Evolutionary conservation across 345 rosid species (phyloP).

Genomic region (Clarkia xantiana): DNA sequence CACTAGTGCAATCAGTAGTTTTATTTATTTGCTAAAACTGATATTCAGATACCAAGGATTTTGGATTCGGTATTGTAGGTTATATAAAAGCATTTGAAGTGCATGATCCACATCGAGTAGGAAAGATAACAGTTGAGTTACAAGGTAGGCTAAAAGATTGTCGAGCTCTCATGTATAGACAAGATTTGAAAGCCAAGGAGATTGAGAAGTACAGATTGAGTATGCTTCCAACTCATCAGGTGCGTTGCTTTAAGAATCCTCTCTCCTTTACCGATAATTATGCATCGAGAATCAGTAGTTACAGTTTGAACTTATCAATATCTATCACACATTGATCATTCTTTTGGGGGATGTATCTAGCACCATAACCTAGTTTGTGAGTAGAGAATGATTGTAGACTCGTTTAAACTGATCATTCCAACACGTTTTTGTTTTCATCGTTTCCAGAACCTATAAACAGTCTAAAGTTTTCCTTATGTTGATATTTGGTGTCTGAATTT

Average conservation of each 20-base stretch:
- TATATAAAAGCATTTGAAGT: constrained; percentile 62
- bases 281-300: too few species aligned
- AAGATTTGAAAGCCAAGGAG: constrained; percentile 71
- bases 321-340: too few species aligned
- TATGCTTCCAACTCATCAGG: constrained; percentile 83
- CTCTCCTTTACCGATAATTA: too few species aligned
- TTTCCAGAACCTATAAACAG: too few species aligned
- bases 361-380: too few species aligned
- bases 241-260: constrained; percentile 5
- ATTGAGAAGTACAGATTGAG: constrained; percentile 45
- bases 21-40: background rate
- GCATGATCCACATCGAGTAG: constrained; percentile 75
- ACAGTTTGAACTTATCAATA: too few species aligned
- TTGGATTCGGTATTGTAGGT: constrained; percentile 22
- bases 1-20: background rate
- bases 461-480: too few species aligned
- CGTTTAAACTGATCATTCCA: too few species aligned
- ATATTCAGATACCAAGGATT: background rate
- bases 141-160: constrained; percentile 86
- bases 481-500: too few species aligned
- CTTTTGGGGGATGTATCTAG: too few species aligned
- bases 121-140: constrained; percentile 67
- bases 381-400: too few species aligned
- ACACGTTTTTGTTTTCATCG: too few species aligned
- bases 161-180: constrained; percentile 70